Base-by-base conservation (phyloP, 2,329 filamentous ascomycete species). In the Neocucurbitaria cava region DNA sequence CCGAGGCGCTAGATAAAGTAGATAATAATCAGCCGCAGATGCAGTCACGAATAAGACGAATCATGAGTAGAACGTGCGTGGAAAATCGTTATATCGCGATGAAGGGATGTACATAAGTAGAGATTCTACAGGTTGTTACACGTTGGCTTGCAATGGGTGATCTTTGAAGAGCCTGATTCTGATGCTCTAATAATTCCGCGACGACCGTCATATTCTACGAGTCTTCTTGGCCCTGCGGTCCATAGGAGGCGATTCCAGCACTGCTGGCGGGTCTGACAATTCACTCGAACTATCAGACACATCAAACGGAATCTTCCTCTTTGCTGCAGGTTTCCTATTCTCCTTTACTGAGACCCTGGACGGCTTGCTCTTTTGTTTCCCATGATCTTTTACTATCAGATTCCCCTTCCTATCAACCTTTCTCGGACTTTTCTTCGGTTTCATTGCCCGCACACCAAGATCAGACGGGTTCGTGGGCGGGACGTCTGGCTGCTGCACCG, bases 1-100 rank as follows among this genome's bases (percentile, higher is more conserved):
- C 66, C 46, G 66, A 58, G 17, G 38, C 50, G 2, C 54, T 84
- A 28, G 66, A 69, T 3, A 38, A 40, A 2, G 69, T 71, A 10
- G 72, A 86, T 55, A 76, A 80, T 15, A 78, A 80, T 0, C 84
- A 87, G 72, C 78, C n/a, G n/a, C n/a, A 77, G 70, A 68, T 48
- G 68, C 74, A 1, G 52, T 68, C 28, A 56, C 46, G 0, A 60
- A 48, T 20, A 52, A 46, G 15, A 69, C 66, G 7, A 54, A 68
- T 42, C 59, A 69, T 51, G 46, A 57, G 24, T 62, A 48, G 31
- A 31, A 8, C 3, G 36, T 40, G 8, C 13, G 23, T 10, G 24
- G 17, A 17, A 13, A 3, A 7, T 15, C 13, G 15, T 2, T 40
- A 1, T 13, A 7, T 23, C 7, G 20, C 13, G 24, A 24, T 24